Percentiles rank a stretch among this genome's conserved stretches.
Conservation (phyloP, 2,329 filamentous ascomycete species). For the Trichoderma citrinoviride region DNA sequence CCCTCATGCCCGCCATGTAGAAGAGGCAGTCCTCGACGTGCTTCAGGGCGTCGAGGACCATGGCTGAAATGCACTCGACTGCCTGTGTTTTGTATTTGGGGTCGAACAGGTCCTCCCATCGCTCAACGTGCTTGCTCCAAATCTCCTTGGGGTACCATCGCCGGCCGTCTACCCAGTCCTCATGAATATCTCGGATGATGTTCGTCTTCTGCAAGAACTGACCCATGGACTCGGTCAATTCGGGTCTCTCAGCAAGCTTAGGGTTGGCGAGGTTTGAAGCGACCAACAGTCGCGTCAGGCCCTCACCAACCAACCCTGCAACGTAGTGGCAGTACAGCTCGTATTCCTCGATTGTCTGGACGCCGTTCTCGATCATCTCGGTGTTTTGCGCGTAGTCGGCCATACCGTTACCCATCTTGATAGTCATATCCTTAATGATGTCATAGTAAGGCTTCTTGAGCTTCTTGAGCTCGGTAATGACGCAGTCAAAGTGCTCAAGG, state of each 20-base stretch:
- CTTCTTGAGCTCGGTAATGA: slow-evolving; percentile 83
- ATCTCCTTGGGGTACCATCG: slow-evolving; percentile 96
- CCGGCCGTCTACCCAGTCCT: slow-evolving; percentile 83
- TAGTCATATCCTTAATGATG: slow-evolving; percentile 89
- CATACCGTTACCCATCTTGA: slow-evolving; percentile 98
- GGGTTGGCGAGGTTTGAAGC: slow-evolving; percentile 83
- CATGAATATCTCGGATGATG: slow-evolving; percentile 92
- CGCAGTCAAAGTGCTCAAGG: slow-evolving; percentile 85
- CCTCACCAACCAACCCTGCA: slow-evolving; percentile 96
- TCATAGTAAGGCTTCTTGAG: slow-evolving; percentile 69
- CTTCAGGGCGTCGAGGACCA: slow-evolving; percentile 85
- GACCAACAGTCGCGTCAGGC: slow-evolving; percentile 85
- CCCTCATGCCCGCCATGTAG: slow-evolving; percentile 90
- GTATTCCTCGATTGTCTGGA: slow-evolving; percentile 83
- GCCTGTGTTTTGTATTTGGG: slow-evolving; percentile 74
- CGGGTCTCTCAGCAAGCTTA: slow-evolving; percentile 71
- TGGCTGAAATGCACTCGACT: slow-evolving; percentile 83
- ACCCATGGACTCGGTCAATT: slow-evolving; percentile 92
- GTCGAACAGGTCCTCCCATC: slow-evolving; percentile 87
- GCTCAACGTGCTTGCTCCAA: slow-evolving; percentile 91
- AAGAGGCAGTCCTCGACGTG: slow-evolving; percentile 93
- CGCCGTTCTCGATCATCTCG: slow-evolving; percentile 74
- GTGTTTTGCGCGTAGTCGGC: slow-evolving; percentile 88
- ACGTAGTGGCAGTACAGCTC: slow-evolving; percentile 98
- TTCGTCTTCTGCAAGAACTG: slow-evolving; percentile 98